phyloP scores from a whole-genome alignment of 805 yeast genomes.

The Limtongozyma cylindracea region DNA sequence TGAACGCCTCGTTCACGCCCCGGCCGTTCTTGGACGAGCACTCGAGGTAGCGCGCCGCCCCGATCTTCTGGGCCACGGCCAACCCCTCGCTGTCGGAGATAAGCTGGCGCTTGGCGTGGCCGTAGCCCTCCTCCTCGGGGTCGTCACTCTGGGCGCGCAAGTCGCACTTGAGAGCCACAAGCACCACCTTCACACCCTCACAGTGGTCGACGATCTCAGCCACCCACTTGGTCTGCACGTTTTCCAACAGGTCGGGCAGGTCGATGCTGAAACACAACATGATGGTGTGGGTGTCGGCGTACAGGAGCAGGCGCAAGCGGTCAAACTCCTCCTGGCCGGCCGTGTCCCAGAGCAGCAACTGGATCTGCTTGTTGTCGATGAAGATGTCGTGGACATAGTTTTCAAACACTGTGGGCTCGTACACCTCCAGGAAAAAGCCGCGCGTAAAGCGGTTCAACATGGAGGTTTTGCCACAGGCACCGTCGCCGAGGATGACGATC shows the following conservation, averaged over 20 bases:
- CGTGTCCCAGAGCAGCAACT: slow-evolving; percentile 90
- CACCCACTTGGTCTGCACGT: slow-evolving; percentile 91
- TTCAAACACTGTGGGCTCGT: slow-evolving; percentile 95
- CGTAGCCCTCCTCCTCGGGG: slow-evolving; percentile 7
- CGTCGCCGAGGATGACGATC: slow-evolving; percentile 87
- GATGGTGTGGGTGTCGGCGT: slow-evolving; percentile 89
- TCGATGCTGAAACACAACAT: slow-evolving; percentile 93
- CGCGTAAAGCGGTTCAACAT: slow-evolving; percentile 84
- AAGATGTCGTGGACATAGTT: slow-evolving; percentile 93
- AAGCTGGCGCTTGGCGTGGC: slow-evolving; percentile 17
- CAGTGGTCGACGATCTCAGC: slow-evolving; percentile 94
- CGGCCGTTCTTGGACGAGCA: slow-evolving; percentile 91
- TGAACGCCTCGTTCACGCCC: slow-evolving; percentile 97
- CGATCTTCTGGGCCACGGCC: slow-evolving; percentile 75
- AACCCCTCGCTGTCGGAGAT: slow-evolving; percentile 87
- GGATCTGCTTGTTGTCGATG: slow-evolving; percentile 83
- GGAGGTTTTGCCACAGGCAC: slow-evolving; percentile 97
- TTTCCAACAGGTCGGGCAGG: slow-evolving; percentile 80
- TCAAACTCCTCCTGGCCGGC: slow-evolving; percentile 99
- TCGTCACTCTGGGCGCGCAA: slow-evolving; percentile 39
- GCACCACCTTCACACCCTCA: slow-evolving; percentile 81
- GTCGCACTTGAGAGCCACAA: slow-evolving; percentile 90
- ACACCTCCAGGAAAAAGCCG: slow-evolving; percentile 95
- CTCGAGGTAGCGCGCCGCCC: slow-evolving; percentile 85
- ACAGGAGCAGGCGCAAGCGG: slow-evolving; percentile 73